Conservation (phyloP, 768 basidiomycete genomes). For the Sporobolomyces phaffii region DNA sequence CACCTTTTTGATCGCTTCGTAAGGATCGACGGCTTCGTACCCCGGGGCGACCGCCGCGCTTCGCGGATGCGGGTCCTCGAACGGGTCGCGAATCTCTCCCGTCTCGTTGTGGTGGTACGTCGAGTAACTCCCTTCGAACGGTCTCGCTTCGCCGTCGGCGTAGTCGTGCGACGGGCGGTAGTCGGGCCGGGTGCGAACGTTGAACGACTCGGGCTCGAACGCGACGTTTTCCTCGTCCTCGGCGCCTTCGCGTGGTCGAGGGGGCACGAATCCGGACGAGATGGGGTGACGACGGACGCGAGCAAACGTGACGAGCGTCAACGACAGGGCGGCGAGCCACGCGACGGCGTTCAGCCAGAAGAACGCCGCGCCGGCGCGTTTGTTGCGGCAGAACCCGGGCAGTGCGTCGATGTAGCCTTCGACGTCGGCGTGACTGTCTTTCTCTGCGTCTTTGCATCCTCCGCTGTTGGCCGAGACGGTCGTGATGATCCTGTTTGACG, state of each 20-base stretch:
- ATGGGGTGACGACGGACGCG: conserved; percentile 17
- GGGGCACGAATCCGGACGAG: conserved; percentile 21
- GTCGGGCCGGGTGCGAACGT: background rate
- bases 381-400: conserved; percentile 37
- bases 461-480: conserved; percentile 38
- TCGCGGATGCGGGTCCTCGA: background rate
- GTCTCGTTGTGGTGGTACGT: background rate
- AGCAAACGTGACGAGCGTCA: conserved; percentile 19
- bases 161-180: conserved; percentile 22
- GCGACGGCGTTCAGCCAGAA: conserved; percentile 39
- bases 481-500: conserved; percentile 25
- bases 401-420: conserved; percentile 36
- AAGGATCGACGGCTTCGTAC: conserved; percentile 5
- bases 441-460: conserved; percentile 38
- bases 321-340: conserved; percentile 15
- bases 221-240: conserved; percentile 21
- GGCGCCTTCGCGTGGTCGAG: background rate
- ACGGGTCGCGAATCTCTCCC: conserved; percentile 15
- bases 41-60: background rate
- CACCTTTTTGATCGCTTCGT: conserved; percentile 32
- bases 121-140: conserved; percentile 14
- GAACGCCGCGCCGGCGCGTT: conserved; percentile 41
- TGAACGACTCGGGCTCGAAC: conserved; percentile 1
- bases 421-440: conserved; percentile 35
- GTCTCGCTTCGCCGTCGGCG: background rate